A percentile compares a stretch with the other conserved stretches of the same genome.
Conservation (phyloP, 495 filamentous ascomycete species). For the Aspergillus coremiiformis region DNA sequence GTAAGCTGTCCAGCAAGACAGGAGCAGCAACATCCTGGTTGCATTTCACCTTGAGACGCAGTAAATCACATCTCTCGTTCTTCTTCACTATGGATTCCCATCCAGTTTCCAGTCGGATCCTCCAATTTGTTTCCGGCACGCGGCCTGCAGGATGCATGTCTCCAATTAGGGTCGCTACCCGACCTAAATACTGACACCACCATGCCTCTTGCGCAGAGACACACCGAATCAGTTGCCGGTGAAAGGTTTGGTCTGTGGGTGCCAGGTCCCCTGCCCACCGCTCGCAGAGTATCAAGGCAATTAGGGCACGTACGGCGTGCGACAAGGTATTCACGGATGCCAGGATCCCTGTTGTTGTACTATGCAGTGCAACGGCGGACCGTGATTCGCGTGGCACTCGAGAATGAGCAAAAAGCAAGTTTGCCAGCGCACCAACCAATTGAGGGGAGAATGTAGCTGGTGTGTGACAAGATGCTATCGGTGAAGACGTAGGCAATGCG, state of each 20-base stretch:
- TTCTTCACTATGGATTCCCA: constrained; percentile 26
- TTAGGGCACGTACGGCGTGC: constrained; percentile 57
- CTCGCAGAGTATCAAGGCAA: constrained; percentile 64
- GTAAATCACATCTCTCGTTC: constrained; percentile 19
- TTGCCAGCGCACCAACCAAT: constrained; percentile 41
- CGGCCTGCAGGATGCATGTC: constrained; percentile 49
- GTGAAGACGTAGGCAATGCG: constrained; percentile 29
- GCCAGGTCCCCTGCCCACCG: constrained; percentile 65
- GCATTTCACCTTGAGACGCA: constrained; percentile 26
- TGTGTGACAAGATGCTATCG: constrained; percentile 8
- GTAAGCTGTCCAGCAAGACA: constrained; percentile 23
- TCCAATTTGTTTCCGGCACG: constrained; percentile 18
- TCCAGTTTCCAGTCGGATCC: constrained; percentile 21
- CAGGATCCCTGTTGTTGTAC: constrained; percentile 60
- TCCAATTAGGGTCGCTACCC: constrained; percentile 43
- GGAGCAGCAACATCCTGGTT: constrained; percentile 8
- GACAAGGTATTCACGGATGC: constrained; percentile 58
- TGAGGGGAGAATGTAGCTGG: constrained; percentile 30
- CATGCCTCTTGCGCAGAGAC: constrained; percentile 39
- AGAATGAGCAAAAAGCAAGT: constrained; percentile 44
- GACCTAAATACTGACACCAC: constrained; percentile 54
- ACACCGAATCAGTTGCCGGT: constrained; percentile 33
- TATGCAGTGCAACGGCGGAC: constrained; percentile 59
- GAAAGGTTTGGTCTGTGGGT: constrained; percentile 37
- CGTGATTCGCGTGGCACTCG: constrained; percentile 41